Percentiles rank a stretch among this genome's conserved stretches.
phyloP scores from a whole-genome alignment of 73 alveolate genomes.

The Tetrahymena borealis region DNA sequence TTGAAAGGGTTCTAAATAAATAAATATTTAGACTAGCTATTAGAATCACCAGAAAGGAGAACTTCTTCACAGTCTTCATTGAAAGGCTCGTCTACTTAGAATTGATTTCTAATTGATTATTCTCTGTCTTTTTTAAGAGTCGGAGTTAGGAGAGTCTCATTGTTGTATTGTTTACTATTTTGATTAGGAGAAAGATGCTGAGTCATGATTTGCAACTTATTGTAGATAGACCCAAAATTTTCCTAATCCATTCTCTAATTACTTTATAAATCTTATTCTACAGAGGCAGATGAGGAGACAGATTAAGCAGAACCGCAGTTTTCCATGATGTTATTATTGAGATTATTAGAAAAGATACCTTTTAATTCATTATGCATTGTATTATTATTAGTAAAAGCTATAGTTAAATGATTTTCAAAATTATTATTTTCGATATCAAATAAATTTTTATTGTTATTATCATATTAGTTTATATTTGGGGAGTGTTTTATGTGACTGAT shows the following conservation, averaged over 20 bases:
- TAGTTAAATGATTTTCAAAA: not conserved
- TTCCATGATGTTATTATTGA: not conserved
- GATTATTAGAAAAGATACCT: not conserved
- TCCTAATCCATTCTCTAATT: not conserved
- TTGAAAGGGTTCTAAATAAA: not conserved
- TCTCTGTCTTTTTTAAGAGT: not conserved
- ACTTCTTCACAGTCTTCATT: not conserved
- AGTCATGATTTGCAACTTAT: not conserved
- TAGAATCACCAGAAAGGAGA: not conserved
- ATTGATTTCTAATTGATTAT: not conserved
- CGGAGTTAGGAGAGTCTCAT: not conserved
- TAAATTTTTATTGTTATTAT: not conserved
- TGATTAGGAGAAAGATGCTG: not conserved
- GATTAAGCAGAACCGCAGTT: not conserved
- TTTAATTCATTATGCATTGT: not conserved
- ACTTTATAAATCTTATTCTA: not conserved
- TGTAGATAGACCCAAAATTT: not conserved
- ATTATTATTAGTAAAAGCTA: not conserved
- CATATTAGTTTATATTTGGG: not conserved
- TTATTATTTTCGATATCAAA: not conserved
- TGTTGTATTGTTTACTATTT: not conserved
- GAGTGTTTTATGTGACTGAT: not conserved
- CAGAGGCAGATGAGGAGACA: not conserved
- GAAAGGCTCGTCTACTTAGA: not conserved
- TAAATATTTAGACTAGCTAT: not conserved